These are phyloP conservation scores for Suhomyces sp. DNA, from an alignment of 805 yeast species.

Conservation along the genomic window DNA sequence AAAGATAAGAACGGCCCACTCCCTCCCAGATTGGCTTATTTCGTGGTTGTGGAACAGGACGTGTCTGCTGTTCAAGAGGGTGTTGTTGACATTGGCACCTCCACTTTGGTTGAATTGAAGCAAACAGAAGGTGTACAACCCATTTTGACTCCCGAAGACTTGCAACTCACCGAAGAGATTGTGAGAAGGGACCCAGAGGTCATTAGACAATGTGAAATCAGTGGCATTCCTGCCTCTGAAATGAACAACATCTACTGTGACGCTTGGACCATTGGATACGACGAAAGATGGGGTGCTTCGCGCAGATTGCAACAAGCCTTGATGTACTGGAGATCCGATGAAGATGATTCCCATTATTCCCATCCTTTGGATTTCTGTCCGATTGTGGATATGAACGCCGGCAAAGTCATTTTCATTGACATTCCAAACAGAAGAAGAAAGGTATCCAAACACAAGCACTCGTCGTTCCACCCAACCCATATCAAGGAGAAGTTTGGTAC, in stretches of 20 bases:
- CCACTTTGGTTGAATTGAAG: slow-evolving; percentile 47
- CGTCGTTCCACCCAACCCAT: slow-evolving; percentile 69
- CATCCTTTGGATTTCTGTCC: slow-evolving; percentile 83
- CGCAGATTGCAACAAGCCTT: slow-evolving; percentile 78
- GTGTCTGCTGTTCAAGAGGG: slow-evolving; percentile 70
- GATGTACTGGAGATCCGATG: slow-evolving; percentile 72
- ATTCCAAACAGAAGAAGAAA: slow-evolving; percentile 74
- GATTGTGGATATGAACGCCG: slow-evolving; percentile 70
- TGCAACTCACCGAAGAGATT: slow-evolving; percentile 59
- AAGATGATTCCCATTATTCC: slow-evolving; percentile 73
- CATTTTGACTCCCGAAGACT: slow-evolving; percentile 68
- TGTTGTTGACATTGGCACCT: slow-evolving; percentile 55
- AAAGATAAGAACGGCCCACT: slow-evolving; percentile 56
- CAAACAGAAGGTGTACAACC: slow-evolving; percentile 67
- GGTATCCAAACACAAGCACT: slow-evolving; percentile 63
- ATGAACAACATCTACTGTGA: slow-evolving; percentile 64
- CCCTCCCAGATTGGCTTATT: slow-evolving; percentile 70
- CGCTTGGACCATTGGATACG: slow-evolving; percentile 71
- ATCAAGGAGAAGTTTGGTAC: slow-evolving; percentile 59
- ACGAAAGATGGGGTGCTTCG: slow-evolving; percentile 75
- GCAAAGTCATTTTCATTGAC: slow-evolving; percentile 70
- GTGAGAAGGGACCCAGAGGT: slow-evolving; percentile 71
- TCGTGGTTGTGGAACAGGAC: slow-evolving; percentile 59
- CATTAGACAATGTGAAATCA: slow-evolving; percentile 66
- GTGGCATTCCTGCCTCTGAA: slow-evolving; percentile 64